Percentiles rank a stretch among this genome's conserved stretches.
Evolutionary conservation across 2,329 filamentous ascomycete genomes (phyloP).

Genomic region (Pseudogymnoascus sp.): DNA sequence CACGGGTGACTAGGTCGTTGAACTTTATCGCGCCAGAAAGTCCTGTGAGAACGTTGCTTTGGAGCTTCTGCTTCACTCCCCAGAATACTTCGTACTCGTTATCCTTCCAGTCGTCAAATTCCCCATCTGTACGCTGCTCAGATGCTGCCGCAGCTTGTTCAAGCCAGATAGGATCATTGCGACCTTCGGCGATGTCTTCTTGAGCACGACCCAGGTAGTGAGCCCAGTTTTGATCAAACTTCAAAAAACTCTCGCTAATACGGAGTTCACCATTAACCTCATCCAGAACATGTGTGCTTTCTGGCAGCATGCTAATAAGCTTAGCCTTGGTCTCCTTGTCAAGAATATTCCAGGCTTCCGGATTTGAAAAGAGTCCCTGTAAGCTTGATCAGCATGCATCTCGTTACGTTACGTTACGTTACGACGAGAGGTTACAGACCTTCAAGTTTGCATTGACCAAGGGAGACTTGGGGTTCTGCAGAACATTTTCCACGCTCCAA

Average conservation of each 20-base stretch:
- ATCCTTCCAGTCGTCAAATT: conserved; percentile 49
- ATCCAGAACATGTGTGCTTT: conserved; percentile 26
- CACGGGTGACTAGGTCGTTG: conserved; percentile 2
- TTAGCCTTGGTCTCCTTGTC: conserved; percentile 34
- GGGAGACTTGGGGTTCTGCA: conserved; percentile 9
- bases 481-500: conserved; percentile 6
- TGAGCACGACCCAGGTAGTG: conserved; percentile 47
- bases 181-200: conserved; percentile 45
- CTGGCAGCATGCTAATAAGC: conserved; percentile 32
- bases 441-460: not conserved
- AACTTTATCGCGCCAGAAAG: not conserved
- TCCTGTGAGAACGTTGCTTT: not conserved
- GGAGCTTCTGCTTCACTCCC: conserved; percentile 10
- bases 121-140: conserved; percentile 41
- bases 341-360: conserved; percentile 33
- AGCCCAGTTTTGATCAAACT: conserved; percentile 40
- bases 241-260: conserved; percentile 29
- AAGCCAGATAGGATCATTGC: conserved; percentile 49
- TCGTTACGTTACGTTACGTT: no score
- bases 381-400: not conserved
- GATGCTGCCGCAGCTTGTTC: conserved; percentile 45
- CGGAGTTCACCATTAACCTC: conserved; percentile 6
- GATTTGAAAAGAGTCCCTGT: conserved; percentile 33
- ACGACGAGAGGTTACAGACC: not conserved
- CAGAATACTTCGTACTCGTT: conserved; percentile 38